Evolutionary conservation across 1,284 basidiomycete genomes (phyloP).

Genomic region (Cutaneotrichosporon sp.): DNA sequence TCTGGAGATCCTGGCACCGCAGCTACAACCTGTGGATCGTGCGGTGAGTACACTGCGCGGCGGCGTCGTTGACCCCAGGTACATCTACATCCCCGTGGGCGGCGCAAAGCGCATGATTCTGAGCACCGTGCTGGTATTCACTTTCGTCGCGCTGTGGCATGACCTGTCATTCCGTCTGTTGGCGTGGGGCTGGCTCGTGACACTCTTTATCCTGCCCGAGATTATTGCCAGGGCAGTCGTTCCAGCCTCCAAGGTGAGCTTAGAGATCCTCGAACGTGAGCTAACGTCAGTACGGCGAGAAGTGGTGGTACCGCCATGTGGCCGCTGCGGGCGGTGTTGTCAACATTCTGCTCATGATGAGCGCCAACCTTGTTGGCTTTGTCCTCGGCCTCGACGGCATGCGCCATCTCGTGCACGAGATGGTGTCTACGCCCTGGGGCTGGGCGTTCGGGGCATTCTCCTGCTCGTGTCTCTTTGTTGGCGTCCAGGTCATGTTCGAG

Average conservation of each 20-base stretch:
- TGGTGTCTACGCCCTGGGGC: constrained; percentile 57
- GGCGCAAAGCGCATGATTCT: constrained; percentile 60
- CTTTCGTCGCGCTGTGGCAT: constrained; percentile 99
- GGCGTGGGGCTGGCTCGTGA: constrained; percentile 95
- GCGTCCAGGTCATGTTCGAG: constrained; percentile 90
- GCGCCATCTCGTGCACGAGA: constrained; percentile 60
- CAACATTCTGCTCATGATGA: constrained; percentile 87
- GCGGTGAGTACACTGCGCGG: constrained; percentile 46
- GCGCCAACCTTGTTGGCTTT: constrained; percentile 92
- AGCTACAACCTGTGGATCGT: constrained; percentile 96
- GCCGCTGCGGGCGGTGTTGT: constrained; percentile 76
- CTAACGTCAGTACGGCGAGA: constrained; percentile 57
- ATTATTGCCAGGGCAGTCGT: constrained; percentile 60
- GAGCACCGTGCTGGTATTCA: constrained; percentile 78
- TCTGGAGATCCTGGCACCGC: constrained; percentile 96
- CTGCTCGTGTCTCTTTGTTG: constrained; percentile 68
- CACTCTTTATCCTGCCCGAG: constrained; percentile 85
- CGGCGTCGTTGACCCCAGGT: constrained; percentile 38
- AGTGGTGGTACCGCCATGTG: constrained; percentile 78
- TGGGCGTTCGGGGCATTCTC: constrained; percentile 62
- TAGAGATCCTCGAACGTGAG: neutral
- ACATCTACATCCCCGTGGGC: constrained; percentile 92
- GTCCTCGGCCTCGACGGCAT: constrained; percentile 84
- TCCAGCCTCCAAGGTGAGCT: constrained; percentile 61
- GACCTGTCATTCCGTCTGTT: constrained; percentile 83